Conservation (phyloP, 148 eudicot genomes). For the Chenopodium berlandieri region DNA sequence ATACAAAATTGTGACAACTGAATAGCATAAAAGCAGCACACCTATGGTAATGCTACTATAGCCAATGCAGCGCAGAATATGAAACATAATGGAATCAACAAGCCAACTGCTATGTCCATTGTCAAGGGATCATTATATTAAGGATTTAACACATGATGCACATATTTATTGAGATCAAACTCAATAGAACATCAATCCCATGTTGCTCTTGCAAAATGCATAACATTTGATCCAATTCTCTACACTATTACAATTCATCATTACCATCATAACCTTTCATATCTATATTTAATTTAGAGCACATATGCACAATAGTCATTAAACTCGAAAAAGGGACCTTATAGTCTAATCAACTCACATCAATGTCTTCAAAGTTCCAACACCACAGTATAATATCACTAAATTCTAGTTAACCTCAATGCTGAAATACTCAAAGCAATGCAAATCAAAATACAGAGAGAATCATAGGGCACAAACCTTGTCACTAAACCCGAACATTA, state of each 20-base stretch:
- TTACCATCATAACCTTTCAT: not conserved
- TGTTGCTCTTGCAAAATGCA: not conserved
- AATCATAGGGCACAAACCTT: conserved; percentile 50
- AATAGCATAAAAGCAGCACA: not conserved
- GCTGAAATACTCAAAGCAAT: not conserved
- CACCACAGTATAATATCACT: not conserved
- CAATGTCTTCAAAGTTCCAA: not conserved
- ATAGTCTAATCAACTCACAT: not conserved
- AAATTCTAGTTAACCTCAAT: not conserved
- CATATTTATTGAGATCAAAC: not conserved
- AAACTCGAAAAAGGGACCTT: not conserved
- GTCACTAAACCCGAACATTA: conserved; percentile 96
- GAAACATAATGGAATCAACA: not conserved
- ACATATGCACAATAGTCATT: not conserved
- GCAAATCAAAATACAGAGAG: not conserved
- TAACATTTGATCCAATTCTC: not conserved
- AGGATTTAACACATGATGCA: not conserved
- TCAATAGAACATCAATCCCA: too few relatives aligned
- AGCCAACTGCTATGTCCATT: not conserved
- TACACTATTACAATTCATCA: not conserved
- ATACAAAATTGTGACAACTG: not conserved
- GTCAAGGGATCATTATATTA: not conserved
- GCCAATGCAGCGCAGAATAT: too few relatives aligned
- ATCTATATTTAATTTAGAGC: not conserved
- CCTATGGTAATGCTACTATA: not conserved